These are phyloP conservation scores for Aspergillus carlsbadensis DNA, from an alignment of 495 filamentous ascomycete species.

Conservation along the genomic window DNA sequence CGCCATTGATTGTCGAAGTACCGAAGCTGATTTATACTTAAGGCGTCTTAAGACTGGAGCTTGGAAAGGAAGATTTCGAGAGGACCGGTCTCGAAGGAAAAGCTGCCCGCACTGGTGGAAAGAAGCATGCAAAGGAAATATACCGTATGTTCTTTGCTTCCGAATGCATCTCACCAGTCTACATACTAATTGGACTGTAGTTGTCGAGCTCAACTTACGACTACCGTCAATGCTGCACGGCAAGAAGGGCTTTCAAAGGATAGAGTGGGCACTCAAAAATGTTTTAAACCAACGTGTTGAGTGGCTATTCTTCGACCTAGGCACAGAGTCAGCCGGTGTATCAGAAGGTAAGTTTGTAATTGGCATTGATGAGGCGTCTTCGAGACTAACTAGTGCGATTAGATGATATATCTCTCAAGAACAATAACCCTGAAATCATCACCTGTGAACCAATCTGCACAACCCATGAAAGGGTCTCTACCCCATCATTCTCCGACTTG, in stretches of 20 bases:
- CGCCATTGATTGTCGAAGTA: background rate
- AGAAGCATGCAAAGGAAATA: conserved; percentile 60
- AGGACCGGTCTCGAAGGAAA: conserved; percentile 78
- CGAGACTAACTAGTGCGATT: background rate
- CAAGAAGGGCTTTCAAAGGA: conserved; percentile 85
- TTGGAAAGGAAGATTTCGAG: conserved; percentile 85
- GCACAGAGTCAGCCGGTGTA: conserved; percentile 17
- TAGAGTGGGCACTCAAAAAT: conserved; percentile 82
- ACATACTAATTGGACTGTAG: conserved; percentile 37
- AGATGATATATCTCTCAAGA: conserved; percentile 48
- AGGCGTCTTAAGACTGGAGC: conserved; percentile 73
- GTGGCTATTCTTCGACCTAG: conserved; percentile 80
- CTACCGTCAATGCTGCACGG: conserved; percentile 82
- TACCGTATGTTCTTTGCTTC: conserved; percentile 42
- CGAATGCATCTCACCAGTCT: background rate
- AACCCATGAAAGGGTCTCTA: conserved; percentile 33
- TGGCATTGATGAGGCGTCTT: no score
- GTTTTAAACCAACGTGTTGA: conserved; percentile 67
- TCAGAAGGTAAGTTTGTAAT: conserved; percentile 27
- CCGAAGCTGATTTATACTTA: conserved; percentile 1
- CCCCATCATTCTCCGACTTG: conserved; percentile 50
- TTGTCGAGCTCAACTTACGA: conserved; percentile 78
- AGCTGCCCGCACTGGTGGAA: conserved; percentile 56
- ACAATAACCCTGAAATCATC: conserved; percentile 53
- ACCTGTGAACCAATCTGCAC: conserved; percentile 28